These are phyloP conservation scores for Beauveria australis DNA, from an alignment of 2,329 filamentous ascomycete species.

Conservation along the genomic window DNA sequence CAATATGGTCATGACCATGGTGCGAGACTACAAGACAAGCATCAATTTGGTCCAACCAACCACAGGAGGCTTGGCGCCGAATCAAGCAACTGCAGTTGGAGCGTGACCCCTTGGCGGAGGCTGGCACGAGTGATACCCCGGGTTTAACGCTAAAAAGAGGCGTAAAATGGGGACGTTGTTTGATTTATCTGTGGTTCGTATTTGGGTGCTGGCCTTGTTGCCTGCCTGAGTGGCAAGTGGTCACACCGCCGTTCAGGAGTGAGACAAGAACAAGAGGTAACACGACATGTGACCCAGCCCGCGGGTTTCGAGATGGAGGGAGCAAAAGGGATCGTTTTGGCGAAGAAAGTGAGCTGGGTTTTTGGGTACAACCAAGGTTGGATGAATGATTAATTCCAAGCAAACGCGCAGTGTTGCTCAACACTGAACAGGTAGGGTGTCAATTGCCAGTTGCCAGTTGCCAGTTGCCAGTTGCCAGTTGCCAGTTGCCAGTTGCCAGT, in stretches of 20 bases:
- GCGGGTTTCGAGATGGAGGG: not conserved
- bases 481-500: not conserved
- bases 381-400: too few species aligned
- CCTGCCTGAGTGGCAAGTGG: not conserved
- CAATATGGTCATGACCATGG: not conserved
- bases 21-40: not conserved
- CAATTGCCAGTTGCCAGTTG: too few species aligned
- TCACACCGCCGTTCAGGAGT: slow-evolving; percentile 2
- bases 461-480: not conserved
- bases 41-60: not conserved
- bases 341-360: not conserved
- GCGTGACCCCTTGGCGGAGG: not conserved
- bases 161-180: slow-evolving; percentile 2
- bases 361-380: not conserved
- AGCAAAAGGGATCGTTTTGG: not conserved
- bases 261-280: not conserved
- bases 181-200: not conserved
- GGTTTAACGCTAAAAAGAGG: slow-evolving; percentile 2
- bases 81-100: slow-evolving; percentile 5
- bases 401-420: too few species aligned
- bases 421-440: too few species aligned
- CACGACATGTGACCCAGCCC: not conserved
- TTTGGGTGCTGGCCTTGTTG: slow-evolving; percentile 1
- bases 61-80: slow-evolving; percentile 2
- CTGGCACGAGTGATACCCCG: not conserved